phyloP scores from a whole-genome alignment of 495 filamentous ascomycete species.

The Penicillium chermesinum region DNA sequence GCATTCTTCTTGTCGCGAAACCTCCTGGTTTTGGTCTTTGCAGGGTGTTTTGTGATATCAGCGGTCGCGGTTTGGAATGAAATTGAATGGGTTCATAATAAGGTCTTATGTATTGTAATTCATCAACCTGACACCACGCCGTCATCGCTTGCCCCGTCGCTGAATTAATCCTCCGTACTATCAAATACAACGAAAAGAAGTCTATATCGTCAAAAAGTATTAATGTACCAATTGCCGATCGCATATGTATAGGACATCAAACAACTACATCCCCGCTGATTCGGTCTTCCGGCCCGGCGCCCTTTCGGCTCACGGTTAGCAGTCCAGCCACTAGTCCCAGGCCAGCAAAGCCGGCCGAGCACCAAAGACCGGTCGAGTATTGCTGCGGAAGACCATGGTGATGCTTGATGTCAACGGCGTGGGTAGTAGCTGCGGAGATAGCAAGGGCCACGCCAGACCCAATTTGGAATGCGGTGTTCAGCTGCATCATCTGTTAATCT shows the following conservation, averaged over 20 bases:
- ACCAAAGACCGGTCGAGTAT: slow-evolving; percentile 35
- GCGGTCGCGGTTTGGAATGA: too few relatives aligned
- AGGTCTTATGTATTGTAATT: background rate
- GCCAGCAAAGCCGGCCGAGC: slow-evolving; percentile 29
- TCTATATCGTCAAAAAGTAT: background rate
- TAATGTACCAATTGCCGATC: background rate
- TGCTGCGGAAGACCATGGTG: slow-evolving; percentile 27
- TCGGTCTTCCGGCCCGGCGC: slow-evolving; percentile 28
- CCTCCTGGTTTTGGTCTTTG: background rate
- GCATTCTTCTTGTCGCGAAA: background rate
- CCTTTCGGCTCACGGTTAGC: slow-evolving; percentile 23
- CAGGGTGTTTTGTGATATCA: too few relatives aligned
- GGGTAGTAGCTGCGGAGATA: slow-evolving; percentile 33
- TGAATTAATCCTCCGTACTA: background rate
- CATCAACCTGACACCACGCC: background rate
- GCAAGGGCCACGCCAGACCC: slow-evolving; percentile 34
- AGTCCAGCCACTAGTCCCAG: slow-evolving; percentile 28
- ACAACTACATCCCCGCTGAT: slow-evolving; percentile 20
- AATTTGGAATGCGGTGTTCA: slow-evolving; percentile 38
- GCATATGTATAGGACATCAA: slow-evolving; percentile 8
- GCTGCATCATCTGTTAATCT: slow-evolving; percentile 12
- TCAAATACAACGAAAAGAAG: background rate
- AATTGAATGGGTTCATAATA: too few relatives aligned
- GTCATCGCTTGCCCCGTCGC: background rate
- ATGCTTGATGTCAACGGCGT: slow-evolving; percentile 29